A percentile compares a stretch with the other conserved stretches of the same genome.
phyloP scores from a whole-genome alignment of 164 flowering plant species.

The Litsea cubeba region DNA sequence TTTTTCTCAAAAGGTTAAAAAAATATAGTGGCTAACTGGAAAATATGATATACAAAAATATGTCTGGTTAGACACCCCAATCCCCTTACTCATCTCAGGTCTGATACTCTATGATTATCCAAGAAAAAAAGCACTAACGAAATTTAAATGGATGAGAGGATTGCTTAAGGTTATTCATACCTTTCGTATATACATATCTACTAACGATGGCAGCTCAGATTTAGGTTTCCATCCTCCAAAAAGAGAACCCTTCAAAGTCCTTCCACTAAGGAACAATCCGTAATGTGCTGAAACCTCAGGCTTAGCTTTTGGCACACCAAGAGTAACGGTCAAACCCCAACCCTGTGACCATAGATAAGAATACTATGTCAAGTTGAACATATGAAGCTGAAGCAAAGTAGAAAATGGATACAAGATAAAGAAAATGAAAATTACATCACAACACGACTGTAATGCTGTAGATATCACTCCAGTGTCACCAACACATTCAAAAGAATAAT shows the following conservation, averaged over 20 bases:
- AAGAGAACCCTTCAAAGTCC: conserved; percentile 75
- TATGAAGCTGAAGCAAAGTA: not conserved
- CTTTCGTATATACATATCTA: conserved; percentile 74
- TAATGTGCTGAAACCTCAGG: conserved; percentile 84
- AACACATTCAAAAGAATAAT: conserved; percentile 86
- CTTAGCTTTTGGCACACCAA: conserved; percentile 89
- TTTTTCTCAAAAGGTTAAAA: no score
- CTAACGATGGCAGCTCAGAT: conserved; percentile 74
- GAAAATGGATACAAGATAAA: not conserved
- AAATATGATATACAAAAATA: no score
- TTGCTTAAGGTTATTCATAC: conserved; percentile 22
- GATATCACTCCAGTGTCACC: conserved; percentile 78
- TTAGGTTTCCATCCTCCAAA: conserved; percentile 96
- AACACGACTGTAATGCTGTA: conserved; percentile 88
- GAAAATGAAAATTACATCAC: conserved; percentile 47
- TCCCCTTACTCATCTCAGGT: not conserved
- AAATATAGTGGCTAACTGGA: no score
- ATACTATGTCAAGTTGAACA: not conserved
- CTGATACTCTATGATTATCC: not conserved
- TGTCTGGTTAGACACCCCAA: not conserved
- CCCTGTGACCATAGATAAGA: conserved; percentile 42
- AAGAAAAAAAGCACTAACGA: not conserved
- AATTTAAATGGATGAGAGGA: not conserved
- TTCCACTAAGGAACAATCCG: conserved; percentile 68
- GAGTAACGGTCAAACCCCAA: conserved; percentile 92